phyloP scores from a whole-genome alignment of 1,284 basidiomycete species.

The Vanrija sp. region DNA sequence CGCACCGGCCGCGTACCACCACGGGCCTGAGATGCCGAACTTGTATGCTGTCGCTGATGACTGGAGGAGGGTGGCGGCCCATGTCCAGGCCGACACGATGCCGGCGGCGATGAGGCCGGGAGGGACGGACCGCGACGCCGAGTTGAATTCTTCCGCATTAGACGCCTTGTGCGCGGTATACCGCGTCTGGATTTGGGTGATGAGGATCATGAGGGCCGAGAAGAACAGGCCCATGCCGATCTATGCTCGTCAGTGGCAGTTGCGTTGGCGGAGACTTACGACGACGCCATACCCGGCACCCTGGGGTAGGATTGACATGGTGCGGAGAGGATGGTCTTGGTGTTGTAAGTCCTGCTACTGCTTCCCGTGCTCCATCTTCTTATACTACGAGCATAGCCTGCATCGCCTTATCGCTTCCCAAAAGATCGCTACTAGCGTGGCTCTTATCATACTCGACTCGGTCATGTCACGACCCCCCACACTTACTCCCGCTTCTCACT shows the following conservation, averaged over 20 bases:
- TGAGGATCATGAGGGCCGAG: slow-evolving; percentile 64
- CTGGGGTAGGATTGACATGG: slow-evolving; percentile 41
- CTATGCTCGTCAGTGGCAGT: slow-evolving; percentile 9
- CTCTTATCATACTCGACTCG: too few relatives aligned
- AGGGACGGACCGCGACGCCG: slow-evolving; percentile 66
- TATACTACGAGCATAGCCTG: neutral
- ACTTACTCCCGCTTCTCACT: too few relatives aligned
- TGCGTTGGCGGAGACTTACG: slow-evolving; percentile 51
- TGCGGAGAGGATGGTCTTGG: neutral
- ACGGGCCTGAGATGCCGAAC: slow-evolving; percentile 64
- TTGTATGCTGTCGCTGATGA: slow-evolving; percentile 55
- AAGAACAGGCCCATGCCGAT: slow-evolving; percentile 77
- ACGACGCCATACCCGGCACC: slow-evolving; percentile 77
- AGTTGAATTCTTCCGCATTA: slow-evolving; percentile 70
- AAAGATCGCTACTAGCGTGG: too few relatives aligned
- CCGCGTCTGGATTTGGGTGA: slow-evolving; percentile 39
- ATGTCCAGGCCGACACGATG: slow-evolving; percentile 68
- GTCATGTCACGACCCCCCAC: too few relatives aligned
- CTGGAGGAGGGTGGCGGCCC: slow-evolving; percentile 51
- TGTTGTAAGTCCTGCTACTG: neutral
- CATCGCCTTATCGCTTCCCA: too few relatives aligned
- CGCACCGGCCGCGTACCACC: slow-evolving; percentile 50
- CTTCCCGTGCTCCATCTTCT: neutral
- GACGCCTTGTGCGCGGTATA: slow-evolving; percentile 42
- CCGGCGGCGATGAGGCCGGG: slow-evolving; percentile 86